Percentiles rank a stretch among this genome's conserved stretches.
These are phyloP conservation scores for Zangia roseola DNA, from an alignment of 768 basidiomycete species.

Conservation along the genomic window DNA sequence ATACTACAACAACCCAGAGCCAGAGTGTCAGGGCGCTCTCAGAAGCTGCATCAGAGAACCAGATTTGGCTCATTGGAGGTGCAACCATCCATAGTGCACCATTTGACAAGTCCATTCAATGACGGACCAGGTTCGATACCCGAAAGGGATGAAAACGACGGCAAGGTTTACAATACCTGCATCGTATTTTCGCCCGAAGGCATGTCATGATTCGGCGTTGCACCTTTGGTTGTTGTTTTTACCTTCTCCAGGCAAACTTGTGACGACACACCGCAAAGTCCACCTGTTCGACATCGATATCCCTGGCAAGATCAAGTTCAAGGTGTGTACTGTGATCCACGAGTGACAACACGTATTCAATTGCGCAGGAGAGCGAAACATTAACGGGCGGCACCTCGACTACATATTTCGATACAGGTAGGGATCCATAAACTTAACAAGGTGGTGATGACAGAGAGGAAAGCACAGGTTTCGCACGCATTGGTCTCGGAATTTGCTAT, in stretches of 20 bases:
- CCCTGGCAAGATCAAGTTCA: slow-evolving; percentile 87
- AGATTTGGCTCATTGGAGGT: slow-evolving; percentile 94
- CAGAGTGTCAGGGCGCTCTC: slow-evolving; percentile 84
- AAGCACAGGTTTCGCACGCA: slow-evolving; percentile 84
- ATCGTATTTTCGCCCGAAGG: slow-evolving; percentile 87
- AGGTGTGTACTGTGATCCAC: slow-evolving; percentile 43
- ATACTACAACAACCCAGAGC: slow-evolving; percentile 54
- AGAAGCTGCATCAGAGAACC: slow-evolving; percentile 70
- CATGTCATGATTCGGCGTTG: slow-evolving; percentile 17
- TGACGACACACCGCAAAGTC: slow-evolving; percentile 89
- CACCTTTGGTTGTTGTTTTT: neutral
- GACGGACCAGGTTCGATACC: slow-evolving; percentile 82
- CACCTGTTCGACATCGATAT: slow-evolving; percentile 99
- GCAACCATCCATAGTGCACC: slow-evolving; percentile 1
- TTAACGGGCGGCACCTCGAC: slow-evolving; percentile 71
- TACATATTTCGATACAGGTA: slow-evolving; percentile 89
- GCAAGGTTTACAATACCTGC: slow-evolving; percentile 88
- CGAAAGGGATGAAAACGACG: slow-evolving; percentile 61
- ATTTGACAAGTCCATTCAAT: neutral
- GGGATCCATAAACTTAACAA: slow-evolving; percentile 1
- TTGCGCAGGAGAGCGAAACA: slow-evolving; percentile 78
- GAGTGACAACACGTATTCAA: neutral
- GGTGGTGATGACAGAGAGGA: neutral
- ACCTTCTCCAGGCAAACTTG: slow-evolving; percentile 64
- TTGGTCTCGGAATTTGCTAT: slow-evolving; percentile 96